phyloP scores from a whole-genome alignment of 1,284 basidiomycete species.

The Wolfiporia cocos region DNA sequence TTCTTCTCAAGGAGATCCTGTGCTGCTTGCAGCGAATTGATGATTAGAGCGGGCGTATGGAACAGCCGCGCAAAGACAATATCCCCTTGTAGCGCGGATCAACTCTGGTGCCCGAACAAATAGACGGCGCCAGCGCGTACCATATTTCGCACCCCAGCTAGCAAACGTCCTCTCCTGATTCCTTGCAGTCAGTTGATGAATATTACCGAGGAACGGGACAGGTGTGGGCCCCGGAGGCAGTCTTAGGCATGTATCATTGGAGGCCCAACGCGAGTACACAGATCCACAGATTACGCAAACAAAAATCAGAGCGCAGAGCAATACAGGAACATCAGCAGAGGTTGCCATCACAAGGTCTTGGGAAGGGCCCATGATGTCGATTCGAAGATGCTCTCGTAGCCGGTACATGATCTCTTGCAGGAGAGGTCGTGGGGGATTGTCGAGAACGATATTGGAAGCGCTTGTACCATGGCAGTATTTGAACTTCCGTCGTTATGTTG shows the following conservation, averaged over 20 bases:
- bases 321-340: too few relatives aligned
- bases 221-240: neutral
- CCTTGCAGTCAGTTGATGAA: neutral
- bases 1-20: slow-evolving; percentile 50
- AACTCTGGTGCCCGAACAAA: slow-evolving; percentile 11
- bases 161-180: neutral
- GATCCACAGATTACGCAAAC: neutral
- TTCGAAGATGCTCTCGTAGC: too few relatives aligned
- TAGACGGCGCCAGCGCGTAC: slow-evolving; percentile 3
- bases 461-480: too few relatives aligned
- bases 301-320: too few relatives aligned
- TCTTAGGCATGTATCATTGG: neutral
- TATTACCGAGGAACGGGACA: neutral
- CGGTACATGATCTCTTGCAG: too few relatives aligned
- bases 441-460: too few relatives aligned
- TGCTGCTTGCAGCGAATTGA: slow-evolving; percentile 35
- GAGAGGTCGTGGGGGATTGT: too few relatives aligned
- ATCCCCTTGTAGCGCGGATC: slow-evolving; percentile 29
- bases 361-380: too few relatives aligned
- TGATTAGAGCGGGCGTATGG: slow-evolving; percentile 13
- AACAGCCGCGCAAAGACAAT: slow-evolving; percentile 32
- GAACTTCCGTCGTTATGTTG: too few relatives aligned
- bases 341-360: too few relatives aligned
- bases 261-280: neutral
- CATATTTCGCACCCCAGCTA: neutral